Evolutionary conservation across 441 rosid species (phyloP), one percentile per base, ranked within the genome.

Genomic region (Macaranga tanarius): DNA sequence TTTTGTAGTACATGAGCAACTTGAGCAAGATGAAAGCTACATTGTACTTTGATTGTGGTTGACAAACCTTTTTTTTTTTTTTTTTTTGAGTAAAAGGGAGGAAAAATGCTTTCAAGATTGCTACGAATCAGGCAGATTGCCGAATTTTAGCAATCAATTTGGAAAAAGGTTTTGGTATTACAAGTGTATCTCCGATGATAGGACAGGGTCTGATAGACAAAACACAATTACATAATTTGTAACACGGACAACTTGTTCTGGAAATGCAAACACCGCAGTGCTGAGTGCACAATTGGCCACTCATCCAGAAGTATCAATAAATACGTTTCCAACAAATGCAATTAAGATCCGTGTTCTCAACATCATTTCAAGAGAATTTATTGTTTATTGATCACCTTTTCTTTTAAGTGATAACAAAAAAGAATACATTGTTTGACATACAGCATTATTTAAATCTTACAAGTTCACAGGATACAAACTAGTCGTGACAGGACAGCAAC

Each of bases 1-100:
- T 78, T 84, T 81, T 92, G 89, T 90, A 80, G 76, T 56, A 55
- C 28, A 40, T 22, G 70, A 65, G 19, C 65, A 64, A 55, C 19
- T 22, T 1, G 10, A 16, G 34, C 28, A 22, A 58, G 38, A 19
- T 23, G n/a, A 51, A 11, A 25, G 2, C 31, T 50, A 40, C 16
- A 52, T 4, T 15, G 7, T 34, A 34, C 38, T 34, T 34, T 34
- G 38, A n/a, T n/a, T n/a, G n/a, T n/a, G n/a, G n/a, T n/a, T n/a
- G n/a, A n/a, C n/a, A n/a, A n/a, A n/a, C n/a, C n/a, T n/a, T n/a
- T n/a, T n/a, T n/a, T n/a, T n/a, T n/a, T n/a, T n/a, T n/a, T n/a
- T n/a, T n/a, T n/a, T n/a, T n/a, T n/a, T n/a, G n/a, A n/a, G n/a
- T n/a, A n/a, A n/a, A n/a, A n/a, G n/a, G n/a, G n/a, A n/a, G n/a